These are phyloP conservation scores for Leishmania amazonensis DNA, from an alignment of 208 protist genomes.

Conservation along the genomic window DNA sequence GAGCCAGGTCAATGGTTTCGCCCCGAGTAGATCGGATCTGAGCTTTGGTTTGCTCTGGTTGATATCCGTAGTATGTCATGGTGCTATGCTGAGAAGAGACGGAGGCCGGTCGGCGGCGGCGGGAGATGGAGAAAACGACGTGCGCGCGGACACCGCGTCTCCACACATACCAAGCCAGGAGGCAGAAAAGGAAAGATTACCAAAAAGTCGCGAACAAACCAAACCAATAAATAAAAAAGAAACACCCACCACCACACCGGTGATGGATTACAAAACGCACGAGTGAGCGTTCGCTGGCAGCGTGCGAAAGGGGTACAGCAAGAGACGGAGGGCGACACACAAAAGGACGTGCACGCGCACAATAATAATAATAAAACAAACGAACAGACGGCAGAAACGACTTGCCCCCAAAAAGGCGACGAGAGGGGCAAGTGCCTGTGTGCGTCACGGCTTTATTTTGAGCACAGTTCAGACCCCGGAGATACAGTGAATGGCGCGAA, in stretches of 20 bases:
- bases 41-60: constrained; percentile 40
- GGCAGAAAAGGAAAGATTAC: not conserved
- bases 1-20: constrained; percentile 70
- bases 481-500: not conserved
- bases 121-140: not conserved
- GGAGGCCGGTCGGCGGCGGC: not conserved
- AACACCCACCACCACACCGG: not conserved
- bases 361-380: not conserved
- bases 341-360: not conserved
- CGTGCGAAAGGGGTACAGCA: not conserved
- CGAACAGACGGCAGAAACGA: not conserved
- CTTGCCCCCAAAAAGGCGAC: not conserved
- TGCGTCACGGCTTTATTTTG: not conserved
- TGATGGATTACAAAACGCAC: not conserved
- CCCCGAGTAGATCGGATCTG: constrained; percentile 67
- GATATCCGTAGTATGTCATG: constrained; percentile 46
- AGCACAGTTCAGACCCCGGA: not conserved
- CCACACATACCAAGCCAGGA: not conserved
- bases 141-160: not conserved
- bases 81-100: not conserved
- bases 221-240: not conserved
- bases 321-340: not conserved
- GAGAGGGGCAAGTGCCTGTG: not conserved
- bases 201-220: not conserved
- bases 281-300: not conserved